Conservation (phyloP, 169 alveolate genomes). For the Plasmodium chabaudi region DNA sequence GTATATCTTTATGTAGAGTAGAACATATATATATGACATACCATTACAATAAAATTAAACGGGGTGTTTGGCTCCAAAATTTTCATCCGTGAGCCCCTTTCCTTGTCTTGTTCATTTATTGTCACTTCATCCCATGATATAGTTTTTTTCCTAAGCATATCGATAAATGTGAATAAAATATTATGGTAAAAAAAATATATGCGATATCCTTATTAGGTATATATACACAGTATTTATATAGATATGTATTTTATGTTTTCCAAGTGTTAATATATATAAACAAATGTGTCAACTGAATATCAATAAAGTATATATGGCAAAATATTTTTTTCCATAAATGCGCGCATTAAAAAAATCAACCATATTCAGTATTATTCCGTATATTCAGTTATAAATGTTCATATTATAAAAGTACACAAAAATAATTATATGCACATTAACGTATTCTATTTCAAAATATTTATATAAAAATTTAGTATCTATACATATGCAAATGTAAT, state of each 20-base stretch:
- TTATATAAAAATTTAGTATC: not conserved
- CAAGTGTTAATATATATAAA: too few species aligned
- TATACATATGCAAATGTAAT: not conserved
- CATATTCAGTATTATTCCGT: not conserved
- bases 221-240: too few species aligned
- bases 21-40: conserved; percentile 8
- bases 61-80: conserved; percentile 89
- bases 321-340: not conserved
- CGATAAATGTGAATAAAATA: conserved; percentile 1
- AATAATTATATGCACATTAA: not conserved
- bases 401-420: not conserved
- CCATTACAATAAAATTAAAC: conserved; percentile 81
- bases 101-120: conserved; percentile 89
- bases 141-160: conserved; percentile 73
- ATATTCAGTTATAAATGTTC: conserved; percentile 6
- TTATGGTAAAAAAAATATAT: not conserved
- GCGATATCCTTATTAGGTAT: not conserved
- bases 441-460: too few species aligned
- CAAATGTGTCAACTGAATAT: too few species aligned
- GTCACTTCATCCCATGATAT: conserved; percentile 89
- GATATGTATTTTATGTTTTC: too few species aligned
- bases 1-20: too few species aligned
- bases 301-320: too few species aligned
- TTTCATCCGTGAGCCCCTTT: conserved; percentile 87
- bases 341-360: not conserved